Evolutionary conservation across 2,329 filamentous ascomycete genomes (phyloP).

Genomic region (Didymosphaeria variabile): DNA sequence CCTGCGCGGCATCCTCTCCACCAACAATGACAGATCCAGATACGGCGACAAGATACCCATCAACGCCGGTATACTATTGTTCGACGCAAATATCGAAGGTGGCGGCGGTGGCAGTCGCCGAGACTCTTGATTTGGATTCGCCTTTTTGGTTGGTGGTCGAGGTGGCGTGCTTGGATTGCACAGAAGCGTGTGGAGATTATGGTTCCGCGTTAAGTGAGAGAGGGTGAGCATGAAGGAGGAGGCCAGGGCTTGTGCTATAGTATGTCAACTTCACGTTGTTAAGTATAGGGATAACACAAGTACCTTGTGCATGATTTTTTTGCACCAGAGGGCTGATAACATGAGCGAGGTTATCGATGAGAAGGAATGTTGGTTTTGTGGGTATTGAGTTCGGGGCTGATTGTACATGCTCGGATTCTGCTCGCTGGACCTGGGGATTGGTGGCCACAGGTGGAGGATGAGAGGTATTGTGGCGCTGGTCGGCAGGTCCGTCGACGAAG

Average conservation of each 20-base stretch:
- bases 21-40: slow-evolving; percentile 53
- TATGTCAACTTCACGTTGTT: slow-evolving; percentile 17
- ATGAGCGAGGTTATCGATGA: slow-evolving; percentile 53
- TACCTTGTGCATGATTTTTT: slow-evolving; percentile 49
- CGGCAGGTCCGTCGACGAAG: slow-evolving; percentile 25
- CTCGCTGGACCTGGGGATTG: background rate
- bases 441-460: background rate
- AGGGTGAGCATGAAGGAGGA: slow-evolving; percentile 54
- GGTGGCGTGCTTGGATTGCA: slow-evolving; percentile 42
- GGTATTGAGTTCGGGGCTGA: background rate
- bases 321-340: slow-evolving; percentile 50
- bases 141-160: slow-evolving; percentile 12
- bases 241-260: slow-evolving; percentile 51
- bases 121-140: slow-evolving; percentile 5
- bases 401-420: background rate
- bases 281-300: slow-evolving; percentile 19
- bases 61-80: slow-evolving; percentile 48
- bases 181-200: slow-evolving; percentile 55
- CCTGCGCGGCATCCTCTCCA: slow-evolving; percentile 48
- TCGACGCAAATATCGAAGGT: slow-evolving; percentile 54
- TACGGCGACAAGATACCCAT: slow-evolving; percentile 45
- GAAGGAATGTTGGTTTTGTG: slow-evolving; percentile 40
- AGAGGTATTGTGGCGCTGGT: background rate
- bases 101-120: slow-evolving; percentile 27
- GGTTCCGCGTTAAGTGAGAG: slow-evolving; percentile 46